These are phyloP conservation scores for Avena insularis DNA, from an alignment of 176 grass and related monocot genomes.

Conservation along the genomic window DNA sequence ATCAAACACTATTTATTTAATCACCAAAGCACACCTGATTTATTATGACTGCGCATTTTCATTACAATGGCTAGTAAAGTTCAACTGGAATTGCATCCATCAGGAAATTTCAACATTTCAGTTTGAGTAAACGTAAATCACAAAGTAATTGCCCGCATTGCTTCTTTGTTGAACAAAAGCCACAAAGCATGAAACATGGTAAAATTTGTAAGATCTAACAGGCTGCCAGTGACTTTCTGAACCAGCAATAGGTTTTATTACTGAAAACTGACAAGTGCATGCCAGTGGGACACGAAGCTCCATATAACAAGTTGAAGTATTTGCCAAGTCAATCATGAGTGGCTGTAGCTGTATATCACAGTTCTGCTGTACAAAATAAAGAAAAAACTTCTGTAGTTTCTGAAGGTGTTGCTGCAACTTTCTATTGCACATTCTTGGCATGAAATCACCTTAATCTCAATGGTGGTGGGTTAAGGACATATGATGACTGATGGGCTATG, in stretches of 20 bases:
- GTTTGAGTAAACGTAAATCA: neutral
- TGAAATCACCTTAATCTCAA: neutral
- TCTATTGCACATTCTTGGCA: neutral
- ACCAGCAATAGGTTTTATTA: neutral
- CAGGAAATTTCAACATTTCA: neutral
- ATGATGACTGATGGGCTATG: neutral
- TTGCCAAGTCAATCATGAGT: neutral
- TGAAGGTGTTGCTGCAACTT: conserved; percentile 1
- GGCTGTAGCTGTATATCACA: neutral
- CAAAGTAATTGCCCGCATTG: neutral
- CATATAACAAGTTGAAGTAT: neutral
- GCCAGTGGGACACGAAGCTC: neutral
- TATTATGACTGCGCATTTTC: neutral
- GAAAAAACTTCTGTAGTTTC: neutral
- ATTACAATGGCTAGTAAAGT: conserved; percentile 5
- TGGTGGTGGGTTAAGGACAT: neutral
- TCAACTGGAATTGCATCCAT: neutral
- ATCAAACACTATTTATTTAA: neutral
- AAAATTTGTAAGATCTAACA: neutral
- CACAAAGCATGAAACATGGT: neutral
- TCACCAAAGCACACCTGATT: neutral
- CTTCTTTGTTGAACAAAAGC: neutral
- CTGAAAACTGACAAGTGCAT: neutral
- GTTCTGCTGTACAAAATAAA: conserved; percentile 5
- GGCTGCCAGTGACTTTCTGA: neutral